Evolutionary conservation across 1,284 basidiomycete species (phyloP).

Genomic region (Albatrellus sp.): DNA sequence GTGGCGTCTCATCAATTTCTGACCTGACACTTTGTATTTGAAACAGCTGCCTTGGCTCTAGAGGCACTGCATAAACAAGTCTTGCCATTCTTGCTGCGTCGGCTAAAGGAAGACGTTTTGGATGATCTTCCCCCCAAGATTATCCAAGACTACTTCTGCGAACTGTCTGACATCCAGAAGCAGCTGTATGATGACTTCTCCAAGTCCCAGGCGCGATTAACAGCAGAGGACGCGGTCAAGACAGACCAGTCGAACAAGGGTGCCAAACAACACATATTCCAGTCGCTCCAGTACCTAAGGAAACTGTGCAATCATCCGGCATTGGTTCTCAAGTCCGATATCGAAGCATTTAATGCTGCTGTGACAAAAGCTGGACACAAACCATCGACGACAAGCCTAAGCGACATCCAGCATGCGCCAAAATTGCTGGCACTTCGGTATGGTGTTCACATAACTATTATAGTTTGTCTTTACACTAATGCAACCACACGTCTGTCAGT

Average conservation of each 20-base stretch:
- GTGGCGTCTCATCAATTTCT: conserved; percentile 4
- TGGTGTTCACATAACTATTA: conserved; percentile 14
- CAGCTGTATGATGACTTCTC: conserved; percentile 89
- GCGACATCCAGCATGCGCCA: conserved; percentile 85
- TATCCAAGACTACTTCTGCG: conserved; percentile 99
- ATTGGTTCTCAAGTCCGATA: conserved; percentile 65
- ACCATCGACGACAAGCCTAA: conserved; percentile 32
- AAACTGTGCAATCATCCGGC: conserved; percentile 98
- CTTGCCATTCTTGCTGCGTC: conserved; percentile 91
- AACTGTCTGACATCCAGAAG: conserved; percentile 90
- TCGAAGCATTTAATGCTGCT: conserved; percentile 47
- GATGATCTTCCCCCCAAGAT: conserved; percentile 97
- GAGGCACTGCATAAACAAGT: conserved; percentile 99
- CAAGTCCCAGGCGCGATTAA: conserved; percentile 60
- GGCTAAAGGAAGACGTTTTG: conserved; percentile 96
- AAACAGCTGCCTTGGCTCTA: conserved; percentile 75
- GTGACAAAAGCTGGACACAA: conserved; percentile 41
- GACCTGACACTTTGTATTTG: conserved; percentile 1
- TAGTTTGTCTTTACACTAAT: conserved; percentile 4
- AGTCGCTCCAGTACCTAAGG: conserved; percentile 91
- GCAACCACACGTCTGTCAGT: conserved; percentile 26
- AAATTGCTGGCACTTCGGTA: conserved; percentile 88
- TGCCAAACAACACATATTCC: conserved; percentile 82
- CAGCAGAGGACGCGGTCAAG: conserved; percentile 53
- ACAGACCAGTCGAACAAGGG: conserved; percentile 25